Base-by-base conservation (phyloP, 2,329 filamentous ascomycete species). In the Paecilomyces formosus region DNA sequence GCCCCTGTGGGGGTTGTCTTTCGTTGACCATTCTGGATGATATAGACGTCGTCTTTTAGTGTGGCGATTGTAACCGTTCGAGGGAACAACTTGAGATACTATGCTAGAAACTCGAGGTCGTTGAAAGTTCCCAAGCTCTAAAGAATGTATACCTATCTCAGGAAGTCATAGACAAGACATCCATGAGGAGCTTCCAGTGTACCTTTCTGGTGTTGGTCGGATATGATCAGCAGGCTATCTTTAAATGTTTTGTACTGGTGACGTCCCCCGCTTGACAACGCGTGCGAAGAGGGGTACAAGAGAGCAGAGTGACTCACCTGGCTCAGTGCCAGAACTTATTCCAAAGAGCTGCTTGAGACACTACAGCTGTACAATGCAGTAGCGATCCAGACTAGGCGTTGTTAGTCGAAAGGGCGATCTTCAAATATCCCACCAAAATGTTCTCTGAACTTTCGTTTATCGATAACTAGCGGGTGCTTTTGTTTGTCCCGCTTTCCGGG, bases 11-110 rank as follows among this genome's bases (percentile, higher is more conserved):
- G 78, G 76, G 59, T 79, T 78, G 60, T 79, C 75, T 73, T 83
- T 80, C 63, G 78, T 76, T 11, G 81, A 45, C 81, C 79, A 83
- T 83, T 21, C 62, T 77, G 62, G 13, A 33, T 15, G 21, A 28
- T 52, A 11, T 21, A 18, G 39, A 18, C n/a, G n/a, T 18, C n/a
- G 6, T 21, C 9, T 15, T 45, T 45, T 18, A n/a, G 5, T 9
- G 39, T 45, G n/a, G 18, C n/a, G n/a, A 45, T 18, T 45, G 39
- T 45, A n/a, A 45, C n/a, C n/a, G 39, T 6, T 21, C 39, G 39
- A 45, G 3, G 39, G n/a, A 18, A 15, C 3, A 18, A 7, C 4
- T 21, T 45, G 15, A 45, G 39, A 45, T 45, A n/a, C 15, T 21
- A 18, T 45, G n/a, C n/a, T 39, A 39, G 11, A 7, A 6, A 6